Conservation (phyloP, 345 rosid species). For the Murraya koenigii region DNA sequence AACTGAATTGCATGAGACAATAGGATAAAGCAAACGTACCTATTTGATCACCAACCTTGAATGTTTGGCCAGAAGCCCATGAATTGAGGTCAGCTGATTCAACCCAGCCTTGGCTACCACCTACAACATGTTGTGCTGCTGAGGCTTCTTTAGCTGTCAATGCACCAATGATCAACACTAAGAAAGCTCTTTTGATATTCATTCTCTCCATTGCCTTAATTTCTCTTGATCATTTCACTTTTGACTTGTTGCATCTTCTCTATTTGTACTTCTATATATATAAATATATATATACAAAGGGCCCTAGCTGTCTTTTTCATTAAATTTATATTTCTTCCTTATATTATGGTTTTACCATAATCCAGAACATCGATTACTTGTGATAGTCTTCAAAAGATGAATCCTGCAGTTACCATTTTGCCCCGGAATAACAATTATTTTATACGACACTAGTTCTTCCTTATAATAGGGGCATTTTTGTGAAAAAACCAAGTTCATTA, state of each 20-base stretch:
- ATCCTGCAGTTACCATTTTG: neutral
- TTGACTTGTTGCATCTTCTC: neutral
- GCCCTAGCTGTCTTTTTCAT: conserved; percentile 6
- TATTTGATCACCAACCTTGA: conserved; percentile 81
- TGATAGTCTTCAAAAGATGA: conserved; percentile 9
- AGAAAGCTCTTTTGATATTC: conserved; percentile 8
- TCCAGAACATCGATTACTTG: conserved; percentile 7
- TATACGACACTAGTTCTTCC: too few relatives aligned
- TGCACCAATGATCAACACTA: conserved; percentile 36
- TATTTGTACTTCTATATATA: conserved; percentile 17
- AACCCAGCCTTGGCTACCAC: conserved; percentile 94
- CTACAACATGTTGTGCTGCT: conserved; percentile 65
- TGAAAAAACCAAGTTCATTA: neutral
- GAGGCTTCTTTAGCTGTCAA: conserved; percentile 28
- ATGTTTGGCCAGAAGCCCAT: conserved; percentile 63
- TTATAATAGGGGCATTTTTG: neutral
- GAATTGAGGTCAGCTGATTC: conserved; percentile 67
- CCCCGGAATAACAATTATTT: neutral
- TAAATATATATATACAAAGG: neutral
- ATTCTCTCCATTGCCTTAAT: conserved; percentile 7
- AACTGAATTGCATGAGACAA: too few relatives aligned
- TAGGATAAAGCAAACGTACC: conserved; percentile 33
- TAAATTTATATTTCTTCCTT: neutral
- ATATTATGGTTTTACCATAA: neutral
- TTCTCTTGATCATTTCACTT: neutral